phyloP scores from a whole-genome alignment of 371 early-diverging fungal genomes.

The Synchytrium microbalum region DNA sequence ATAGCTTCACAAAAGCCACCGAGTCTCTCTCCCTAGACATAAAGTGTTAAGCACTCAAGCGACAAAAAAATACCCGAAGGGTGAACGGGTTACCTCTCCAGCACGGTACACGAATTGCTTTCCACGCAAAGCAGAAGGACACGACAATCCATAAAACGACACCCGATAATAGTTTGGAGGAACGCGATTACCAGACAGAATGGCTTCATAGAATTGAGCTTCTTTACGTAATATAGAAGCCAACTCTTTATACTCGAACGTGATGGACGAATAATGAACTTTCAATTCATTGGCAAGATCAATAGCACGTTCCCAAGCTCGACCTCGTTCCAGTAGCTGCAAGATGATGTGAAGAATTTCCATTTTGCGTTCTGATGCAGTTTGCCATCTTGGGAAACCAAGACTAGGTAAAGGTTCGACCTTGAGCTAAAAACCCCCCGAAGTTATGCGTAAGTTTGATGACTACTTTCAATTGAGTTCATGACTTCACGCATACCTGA shows the following conservation, averaged over 20 bases:
- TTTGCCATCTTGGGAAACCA: constrained; percentile 39
- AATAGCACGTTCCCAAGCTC: constrained; percentile 66
- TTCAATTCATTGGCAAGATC: constrained; percentile 54
- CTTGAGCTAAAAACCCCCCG: not conserved
- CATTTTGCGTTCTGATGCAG: constrained; percentile 59
- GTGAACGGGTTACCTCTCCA: constrained; percentile 55
- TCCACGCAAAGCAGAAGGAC: constrained; percentile 47
- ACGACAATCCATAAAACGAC: constrained; percentile 64
- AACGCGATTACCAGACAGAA: constrained; percentile 42
- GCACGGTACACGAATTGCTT: constrained; percentile 63
- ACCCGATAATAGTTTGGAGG: constrained; percentile 70
- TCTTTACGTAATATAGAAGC: constrained; percentile 47
- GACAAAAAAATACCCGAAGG: too few relatives aligned
- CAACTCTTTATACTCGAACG: constrained; percentile 50
- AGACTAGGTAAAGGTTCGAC: constrained; percentile 44
- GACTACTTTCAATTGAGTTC: too few relatives aligned
- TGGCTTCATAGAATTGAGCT: constrained; percentile 48
- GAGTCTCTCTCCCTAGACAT: constrained; percentile 41
- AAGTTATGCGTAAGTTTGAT: not conserved
- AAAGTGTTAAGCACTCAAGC: too few relatives aligned
- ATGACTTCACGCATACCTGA: too few relatives aligned
- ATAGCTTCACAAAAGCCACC: constrained; percentile 66
- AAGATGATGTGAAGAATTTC: constrained; percentile 46
- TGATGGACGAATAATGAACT: constrained; percentile 44
- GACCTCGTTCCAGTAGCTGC: constrained; percentile 54